phyloP scores from a whole-genome alignment of 441 rosid genomes.

The Adansonia gregorii region DNA sequence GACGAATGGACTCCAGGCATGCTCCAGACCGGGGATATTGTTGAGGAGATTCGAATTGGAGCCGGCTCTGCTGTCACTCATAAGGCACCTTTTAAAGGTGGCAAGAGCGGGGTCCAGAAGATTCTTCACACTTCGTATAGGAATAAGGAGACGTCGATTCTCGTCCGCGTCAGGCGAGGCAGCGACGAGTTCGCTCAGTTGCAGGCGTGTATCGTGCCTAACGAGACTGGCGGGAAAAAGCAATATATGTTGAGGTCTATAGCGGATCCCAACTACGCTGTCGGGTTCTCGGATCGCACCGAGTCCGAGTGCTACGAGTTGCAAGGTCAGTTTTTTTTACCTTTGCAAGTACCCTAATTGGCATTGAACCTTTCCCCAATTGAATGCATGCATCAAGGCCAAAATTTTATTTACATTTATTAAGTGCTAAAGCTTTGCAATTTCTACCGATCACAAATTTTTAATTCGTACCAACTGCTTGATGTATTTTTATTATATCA shows the following conservation, averaged over 20 bases:
- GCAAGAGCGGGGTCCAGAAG: slow-evolving; percentile 75
- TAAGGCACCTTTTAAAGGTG: slow-evolving; percentile 83
- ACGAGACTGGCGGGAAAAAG: slow-evolving; percentile 62
- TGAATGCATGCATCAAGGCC: not conserved
- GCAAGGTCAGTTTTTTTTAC: slow-evolving; percentile 60
- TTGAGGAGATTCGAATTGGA: slow-evolving; percentile 77
- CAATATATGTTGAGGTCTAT: slow-evolving; percentile 83
- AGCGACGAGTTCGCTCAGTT: slow-evolving; percentile 60
- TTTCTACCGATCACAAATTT: no score
- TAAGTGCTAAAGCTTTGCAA: no score
- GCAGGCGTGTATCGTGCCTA: slow-evolving; percentile 91
- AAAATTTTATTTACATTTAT: no score
- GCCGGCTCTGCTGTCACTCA: slow-evolving; percentile 37
- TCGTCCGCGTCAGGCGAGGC: slow-evolving; percentile 83
- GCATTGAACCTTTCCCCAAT: no score
- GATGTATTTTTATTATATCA: no score
- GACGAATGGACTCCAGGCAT: slow-evolving; percentile 94
- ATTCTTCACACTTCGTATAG: slow-evolving; percentile 66
- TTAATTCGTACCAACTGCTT: no score
- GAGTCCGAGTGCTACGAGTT: slow-evolving; percentile 78
- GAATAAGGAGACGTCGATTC: slow-evolving; percentile 74
- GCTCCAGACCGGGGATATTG: slow-evolving; percentile 95
- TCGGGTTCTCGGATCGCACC: slow-evolving; percentile 82
- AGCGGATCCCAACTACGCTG: slow-evolving; percentile 82
- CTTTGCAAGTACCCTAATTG: not conserved